phyloP scores from a whole-genome alignment of 306 rosid species.

The Ceratonia siliqua region DNA sequence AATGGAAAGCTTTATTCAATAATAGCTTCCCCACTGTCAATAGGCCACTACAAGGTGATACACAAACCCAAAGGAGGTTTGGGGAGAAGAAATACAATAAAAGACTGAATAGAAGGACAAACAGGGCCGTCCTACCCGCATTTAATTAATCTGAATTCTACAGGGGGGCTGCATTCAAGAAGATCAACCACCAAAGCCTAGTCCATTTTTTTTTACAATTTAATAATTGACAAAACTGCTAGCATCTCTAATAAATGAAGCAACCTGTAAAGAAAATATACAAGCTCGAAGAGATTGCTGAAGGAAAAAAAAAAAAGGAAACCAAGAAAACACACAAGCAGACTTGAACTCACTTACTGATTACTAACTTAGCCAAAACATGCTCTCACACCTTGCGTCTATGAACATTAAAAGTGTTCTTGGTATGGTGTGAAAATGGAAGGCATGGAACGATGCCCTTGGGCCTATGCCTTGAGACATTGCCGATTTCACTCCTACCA shows the following conservation, averaged over 20 bases:
- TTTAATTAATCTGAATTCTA: slow-evolving; percentile 27
- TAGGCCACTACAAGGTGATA: not conserved
- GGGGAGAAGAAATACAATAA: slow-evolving; percentile 24
- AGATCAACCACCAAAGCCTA: slow-evolving; percentile 19
- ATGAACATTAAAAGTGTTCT: not conserved
- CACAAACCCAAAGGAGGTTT: slow-evolving; percentile 19
- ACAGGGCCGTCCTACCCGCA: not conserved
- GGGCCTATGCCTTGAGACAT: not conserved
- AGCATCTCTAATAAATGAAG: not conserved
- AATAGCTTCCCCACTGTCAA: not conserved
- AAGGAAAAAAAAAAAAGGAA: not conserved
- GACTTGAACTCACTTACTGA: not conserved
- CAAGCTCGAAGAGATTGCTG: not conserved
- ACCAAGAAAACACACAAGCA: not conserved
- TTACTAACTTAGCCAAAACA: not conserved
- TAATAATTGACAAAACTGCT: slow-evolving; percentile 1
- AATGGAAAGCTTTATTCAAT: not conserved
- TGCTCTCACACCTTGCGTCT: not conserved
- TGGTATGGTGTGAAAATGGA: not conserved
- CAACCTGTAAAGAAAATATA: slow-evolving; percentile 2
- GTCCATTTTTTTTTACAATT: not conserved
- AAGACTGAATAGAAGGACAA: slow-evolving; percentile 20
- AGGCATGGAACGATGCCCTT: not conserved
- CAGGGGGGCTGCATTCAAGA: slow-evolving; percentile 30
- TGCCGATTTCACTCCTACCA: not conserved